Base-by-base conservation (phyloP, 306 rosid genomes). In the Sesbania bispinosa region DNA sequence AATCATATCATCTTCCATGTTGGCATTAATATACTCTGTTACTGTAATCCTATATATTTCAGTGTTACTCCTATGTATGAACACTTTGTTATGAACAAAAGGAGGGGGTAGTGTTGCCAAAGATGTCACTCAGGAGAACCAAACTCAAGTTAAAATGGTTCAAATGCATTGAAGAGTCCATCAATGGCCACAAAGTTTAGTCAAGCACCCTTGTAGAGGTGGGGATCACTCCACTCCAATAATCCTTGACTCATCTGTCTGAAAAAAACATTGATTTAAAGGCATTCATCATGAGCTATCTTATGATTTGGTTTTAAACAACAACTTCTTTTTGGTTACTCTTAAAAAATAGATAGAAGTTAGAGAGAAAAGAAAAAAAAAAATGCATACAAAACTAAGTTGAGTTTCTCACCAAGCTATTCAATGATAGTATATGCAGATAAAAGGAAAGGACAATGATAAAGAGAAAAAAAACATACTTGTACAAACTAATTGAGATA, bases 171-270 rank as follows among this genome's bases (percentile, higher is more conserved):
- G 45, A 45, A 32, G 30, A 57, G 51, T 74, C 67, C 69, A 43
- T 65, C 77, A 55, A 11, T 54, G 36, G 63, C 71, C 21, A 18
- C 32, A 29, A 62, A 50, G 58, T 52, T 62, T 50, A 42, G 53
- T 62, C 54, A 26, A 69, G 55, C 51, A 50, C 59, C 69, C 67
- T 50, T 50, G 43, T 50, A 43, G 48, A 60, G 16, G 23, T 15
- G 35, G 13, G 29, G 54, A 32, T 57, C 41, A 55, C 50, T 74
- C 66, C 42, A 62, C 20, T 75, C 36, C 69, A 27, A 18, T 19
- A 18, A 59, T 36, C 59, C 64, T 24, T 66, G 27, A 14, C 0
- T 74, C 81, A 79, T 42, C 76, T 68, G 35, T 81, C 90, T 88
- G 88, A 36, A 77, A 74, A 70, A 19, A 62, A 62, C 64, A 73